These are phyloP conservation scores for Cucurbitaria berberidis DNA, from an alignment of 2,329 filamentous ascomycete species.

Conservation along the genomic window DNA sequence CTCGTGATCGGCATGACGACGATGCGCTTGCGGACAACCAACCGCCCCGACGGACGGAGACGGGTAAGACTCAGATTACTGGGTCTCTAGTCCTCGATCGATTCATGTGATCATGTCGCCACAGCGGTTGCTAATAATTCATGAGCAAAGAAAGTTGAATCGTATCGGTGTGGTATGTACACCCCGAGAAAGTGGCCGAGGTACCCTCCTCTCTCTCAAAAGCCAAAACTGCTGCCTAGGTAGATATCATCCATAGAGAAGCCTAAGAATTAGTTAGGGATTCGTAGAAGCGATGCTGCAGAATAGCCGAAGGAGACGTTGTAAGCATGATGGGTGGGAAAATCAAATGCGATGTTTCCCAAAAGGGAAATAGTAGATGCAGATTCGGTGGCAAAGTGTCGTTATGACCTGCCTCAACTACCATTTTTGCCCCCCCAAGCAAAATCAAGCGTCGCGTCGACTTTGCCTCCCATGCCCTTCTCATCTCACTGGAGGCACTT, in stretches of 20 bases:
- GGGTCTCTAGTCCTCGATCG: not conserved
- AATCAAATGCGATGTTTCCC: constrained; percentile 13
- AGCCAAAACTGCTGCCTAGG: no score
- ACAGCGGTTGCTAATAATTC: not conserved
- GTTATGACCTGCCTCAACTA: constrained; percentile 7
- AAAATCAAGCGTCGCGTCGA: constrained; percentile 9
- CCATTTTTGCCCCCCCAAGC: not conserved
- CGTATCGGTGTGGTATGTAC: no score
- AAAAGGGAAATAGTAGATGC: constrained; percentile 15
- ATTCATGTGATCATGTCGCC: not conserved
- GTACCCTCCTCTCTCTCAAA: no score
- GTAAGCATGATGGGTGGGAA: constrained; percentile 3
- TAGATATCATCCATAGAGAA: no score
- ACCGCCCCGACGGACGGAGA: constrained; percentile 1
- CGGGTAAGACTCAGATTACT: constrained; percentile 4
- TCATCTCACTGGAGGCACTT: not conserved
- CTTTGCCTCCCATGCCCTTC: constrained; percentile 16
- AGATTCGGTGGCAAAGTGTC: constrained; percentile 22
- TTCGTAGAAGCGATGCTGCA: not conserved
- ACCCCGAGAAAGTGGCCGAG: no score
- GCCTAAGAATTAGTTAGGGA: not conserved
- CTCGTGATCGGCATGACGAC: not conserved
- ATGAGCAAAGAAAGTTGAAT: no score
- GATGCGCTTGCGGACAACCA: not conserved
- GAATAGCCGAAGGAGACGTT: not conserved